A percentile compares a stretch with the other conserved stretches of the same genome.
Conservation (phyloP, 305 asterid genomes). For the Ilex paraguariensis region DNA sequence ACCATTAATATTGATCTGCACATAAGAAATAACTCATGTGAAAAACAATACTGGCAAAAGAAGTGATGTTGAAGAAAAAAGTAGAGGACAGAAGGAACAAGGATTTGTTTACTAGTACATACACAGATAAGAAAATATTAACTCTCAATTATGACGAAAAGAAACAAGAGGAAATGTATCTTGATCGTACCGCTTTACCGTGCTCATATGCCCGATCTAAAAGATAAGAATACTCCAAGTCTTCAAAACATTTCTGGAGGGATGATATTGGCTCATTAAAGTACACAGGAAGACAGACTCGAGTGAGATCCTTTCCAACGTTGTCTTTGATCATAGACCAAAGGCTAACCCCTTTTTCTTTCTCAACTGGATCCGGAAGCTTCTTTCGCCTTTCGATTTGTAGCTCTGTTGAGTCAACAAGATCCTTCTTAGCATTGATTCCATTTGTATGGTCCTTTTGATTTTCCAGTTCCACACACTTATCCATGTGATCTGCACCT, state of each 20-base stretch:
- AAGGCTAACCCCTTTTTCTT: conserved; percentile 82
- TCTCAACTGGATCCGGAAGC: conserved; percentile 89
- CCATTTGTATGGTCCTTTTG: conserved; percentile 20
- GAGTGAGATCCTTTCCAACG: conserved; percentile 89
- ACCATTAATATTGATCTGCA: too few relatives aligned
- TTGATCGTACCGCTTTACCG: conserved; percentile 73
- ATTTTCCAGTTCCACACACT: conserved; percentile 18
- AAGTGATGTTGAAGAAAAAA: too few relatives aligned
- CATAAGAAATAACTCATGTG: too few relatives aligned
- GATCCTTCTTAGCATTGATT: conserved; percentile 15
- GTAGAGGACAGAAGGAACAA: too few relatives aligned
- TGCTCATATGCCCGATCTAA: conserved; percentile 84
- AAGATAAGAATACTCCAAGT: conserved; percentile 86
- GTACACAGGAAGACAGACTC: conserved; percentile 93
- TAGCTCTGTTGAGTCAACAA: conserved; percentile 22
- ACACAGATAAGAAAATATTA: too few relatives aligned
- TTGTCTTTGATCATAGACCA: conserved; percentile 98
- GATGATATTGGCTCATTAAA: conserved; percentile 93
- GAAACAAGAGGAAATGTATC: neutral
- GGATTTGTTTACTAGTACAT: too few relatives aligned
- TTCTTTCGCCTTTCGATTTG: conserved; percentile 59
- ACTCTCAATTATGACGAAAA: neutral
- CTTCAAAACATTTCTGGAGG: conserved; percentile 88
- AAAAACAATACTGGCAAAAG: too few relatives aligned
- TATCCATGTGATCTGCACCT: conserved; percentile 38